Base-by-base conservation (phyloP, 345 rosid species). In the Populus nigra region DNA sequence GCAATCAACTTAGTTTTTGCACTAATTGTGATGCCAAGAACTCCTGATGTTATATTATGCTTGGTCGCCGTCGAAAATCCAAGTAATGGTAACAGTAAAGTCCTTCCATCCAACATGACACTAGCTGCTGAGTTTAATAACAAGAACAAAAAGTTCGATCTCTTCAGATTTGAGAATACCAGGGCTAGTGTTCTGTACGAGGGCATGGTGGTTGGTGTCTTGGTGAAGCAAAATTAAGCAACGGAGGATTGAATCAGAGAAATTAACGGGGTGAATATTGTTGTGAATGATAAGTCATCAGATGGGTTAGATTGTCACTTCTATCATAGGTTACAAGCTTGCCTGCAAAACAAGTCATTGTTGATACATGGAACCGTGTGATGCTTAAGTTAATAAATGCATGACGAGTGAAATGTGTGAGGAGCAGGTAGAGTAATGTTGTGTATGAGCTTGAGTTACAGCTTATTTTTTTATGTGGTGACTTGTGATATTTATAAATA, bases 71-170 rank as follows among this genome's bases (percentile, higher is more conserved):
- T 85, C 0, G 65, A 63, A 33, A 66, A 70, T 49, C 88, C 90
- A 31, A 39, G 10, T 1, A 75, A 33, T 9, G 68, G 81, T 23
- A 83, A 84, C 43, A 69, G 79, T 0, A 22, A 88, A 0, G 25
- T 29, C 4, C 81, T 90, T 43, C 84, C 72, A 27, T 67, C 88
- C 68, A 90, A 74, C 75, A 84, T 76, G 33, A 84, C 90, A 15
- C 72, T 90, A 9, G 77, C 73, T 17, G 76, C 84, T 0, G 88
- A 78, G 41, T 75, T 90, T 29, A 69, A 83, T 31, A 73, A 90
- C 5, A 39, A 85, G 70, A 92, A 90, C 38, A 18, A 71, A 35
- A 92, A 89, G 73, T 89, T 88, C 47, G 92, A 91, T 6, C 53
- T 20, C 29, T 90, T 87, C 74, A 76, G 84, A 53, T 88, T 75